Percentiles rank a stretch among this genome's conserved stretches.
Conservation (phyloP, 768 basidiomycete genomes). For the Lactifluus echinatus region DNA sequence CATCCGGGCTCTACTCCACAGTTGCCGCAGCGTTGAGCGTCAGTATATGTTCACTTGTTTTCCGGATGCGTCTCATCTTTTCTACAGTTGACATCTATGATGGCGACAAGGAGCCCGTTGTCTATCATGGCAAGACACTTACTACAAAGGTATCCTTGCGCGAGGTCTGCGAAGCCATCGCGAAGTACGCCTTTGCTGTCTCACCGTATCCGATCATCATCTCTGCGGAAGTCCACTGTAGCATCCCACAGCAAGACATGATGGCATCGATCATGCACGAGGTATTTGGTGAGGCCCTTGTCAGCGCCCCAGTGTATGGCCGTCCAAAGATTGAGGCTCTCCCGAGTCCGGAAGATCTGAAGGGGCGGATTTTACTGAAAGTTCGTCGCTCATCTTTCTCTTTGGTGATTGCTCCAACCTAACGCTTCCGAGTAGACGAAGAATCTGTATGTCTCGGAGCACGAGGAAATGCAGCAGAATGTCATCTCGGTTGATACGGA, state of each 20-base stretch:
- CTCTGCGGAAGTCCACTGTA: slow-evolving; percentile 87
- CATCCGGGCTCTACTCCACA: slow-evolving; percentile 79
- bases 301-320: slow-evolving; percentile 41
- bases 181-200: slow-evolving; percentile 82
- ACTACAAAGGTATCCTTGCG: slow-evolving; percentile 76
- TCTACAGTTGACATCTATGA: slow-evolving; percentile 84
- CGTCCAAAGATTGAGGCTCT: slow-evolving; percentile 42
- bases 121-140: slow-evolving; percentile 85
- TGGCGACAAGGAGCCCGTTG: slow-evolving; percentile 73
- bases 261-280: slow-evolving; percentile 67
- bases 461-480: slow-evolving; percentile 29
- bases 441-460: slow-evolving; percentile 52
- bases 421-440: slow-evolving; percentile 45
- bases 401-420: not conserved
- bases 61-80: not conserved
- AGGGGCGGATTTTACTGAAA: slow-evolving; percentile 76
- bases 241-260: slow-evolving; percentile 66
- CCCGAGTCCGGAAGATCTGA: slow-evolving; percentile 82
- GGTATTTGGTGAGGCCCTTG: slow-evolving; percentile 47
- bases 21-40: slow-evolving; percentile 94
- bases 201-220: slow-evolving; percentile 91
- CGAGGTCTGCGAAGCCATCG: slow-evolving; percentile 75
- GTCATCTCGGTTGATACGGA: slow-evolving; percentile 32
- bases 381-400: slow-evolving; percentile 29
- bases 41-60: slow-evolving; percentile 26